Conservation (phyloP, 129 eudicot species). For the Ambrosia trifida region DNA sequence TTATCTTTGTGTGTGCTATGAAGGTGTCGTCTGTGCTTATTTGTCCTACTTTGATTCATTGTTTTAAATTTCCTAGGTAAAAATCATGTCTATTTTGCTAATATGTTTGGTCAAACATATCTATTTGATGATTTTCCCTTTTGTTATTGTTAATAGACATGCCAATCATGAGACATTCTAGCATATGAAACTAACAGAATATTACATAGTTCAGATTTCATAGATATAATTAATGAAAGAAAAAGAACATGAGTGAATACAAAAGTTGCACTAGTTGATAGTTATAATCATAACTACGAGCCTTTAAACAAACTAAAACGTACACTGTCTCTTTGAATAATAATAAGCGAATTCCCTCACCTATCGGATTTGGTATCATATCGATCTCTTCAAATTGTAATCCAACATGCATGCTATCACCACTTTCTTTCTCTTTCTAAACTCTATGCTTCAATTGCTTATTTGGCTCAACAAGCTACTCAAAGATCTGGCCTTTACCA, state of each 20-base stretch:
- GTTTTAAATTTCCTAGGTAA: too few relatives aligned
- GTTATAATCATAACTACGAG: not conserved
- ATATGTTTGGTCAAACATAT: too few relatives aligned
- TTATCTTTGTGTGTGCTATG: too few relatives aligned
- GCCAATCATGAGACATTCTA: too few relatives aligned
- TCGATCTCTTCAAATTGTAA: constrained; percentile 3
- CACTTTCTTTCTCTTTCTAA: not conserved
- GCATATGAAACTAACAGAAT: too few relatives aligned
- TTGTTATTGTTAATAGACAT: too few relatives aligned
- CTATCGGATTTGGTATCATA: not conserved
- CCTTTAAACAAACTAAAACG: not conserved
- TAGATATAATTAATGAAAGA: not conserved
- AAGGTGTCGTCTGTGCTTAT: too few relatives aligned
- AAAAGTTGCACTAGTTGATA: not conserved
- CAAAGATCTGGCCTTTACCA: constrained; percentile 83
- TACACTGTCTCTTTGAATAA: not conserved
- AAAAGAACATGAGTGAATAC: not conserved
- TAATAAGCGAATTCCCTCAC: too few relatives aligned
- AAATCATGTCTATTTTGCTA: too few relatives aligned
- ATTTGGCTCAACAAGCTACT: constrained; percentile 76
- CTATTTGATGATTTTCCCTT: too few relatives aligned
- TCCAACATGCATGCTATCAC: not conserved
- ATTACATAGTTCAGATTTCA: too few relatives aligned
- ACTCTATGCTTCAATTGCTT: constrained; percentile 23
- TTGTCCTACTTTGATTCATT: too few relatives aligned